Evolutionary conservation across 2,329 filamentous ascomycete genomes (phyloP), one percentile per base, ranked within the genome.

Genomic region (Paecilomyces variotii): DNA sequence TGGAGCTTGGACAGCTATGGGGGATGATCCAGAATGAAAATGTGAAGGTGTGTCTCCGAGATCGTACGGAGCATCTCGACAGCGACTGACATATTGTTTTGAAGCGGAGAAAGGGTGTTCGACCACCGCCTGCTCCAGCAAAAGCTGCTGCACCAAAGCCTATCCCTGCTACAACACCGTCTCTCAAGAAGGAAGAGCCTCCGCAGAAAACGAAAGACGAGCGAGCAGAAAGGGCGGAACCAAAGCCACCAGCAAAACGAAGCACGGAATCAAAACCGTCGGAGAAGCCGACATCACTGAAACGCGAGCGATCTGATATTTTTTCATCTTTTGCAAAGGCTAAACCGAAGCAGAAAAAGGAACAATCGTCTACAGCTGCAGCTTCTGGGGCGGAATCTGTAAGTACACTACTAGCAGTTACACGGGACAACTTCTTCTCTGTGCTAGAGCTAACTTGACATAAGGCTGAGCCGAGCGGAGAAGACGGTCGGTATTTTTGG

Each of bases 311-410:
- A 14, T 84, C 86, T 2, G 83, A 84, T 60, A 84, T 95, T 27
- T 91, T 94, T 80, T 87, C 87, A 60, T 88, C 90, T 0, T 95
- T 95, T 70, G 88, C 89, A 1, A 87, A 86, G 65, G 78, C 86
- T 3, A 90, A 84, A 67, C 80, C 84, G 9, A 90, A 86, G 66
- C 63, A 64, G 63, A 80, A 75, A 68, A 74, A 65, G 62, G 78
- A 70, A 70, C 74, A 71, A 2, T 72, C 76, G 12, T 67, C 74
- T 35, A 74, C 76, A 1, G 70, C 77, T 30, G 67, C 68, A 34
- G 62, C 66, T 59, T 64, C 63, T 55, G 63, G 57, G 5, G 63
- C 62, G 25, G 71, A 76, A 60, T 71, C 72, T 35, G 73, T 76
- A 54, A 71, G 74, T 68, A 7, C 51, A 58, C 6, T 56, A 65